Base-by-base conservation (phyloP, 345 rosid genomes). In the Cardiospermum halicacabum region DNA sequence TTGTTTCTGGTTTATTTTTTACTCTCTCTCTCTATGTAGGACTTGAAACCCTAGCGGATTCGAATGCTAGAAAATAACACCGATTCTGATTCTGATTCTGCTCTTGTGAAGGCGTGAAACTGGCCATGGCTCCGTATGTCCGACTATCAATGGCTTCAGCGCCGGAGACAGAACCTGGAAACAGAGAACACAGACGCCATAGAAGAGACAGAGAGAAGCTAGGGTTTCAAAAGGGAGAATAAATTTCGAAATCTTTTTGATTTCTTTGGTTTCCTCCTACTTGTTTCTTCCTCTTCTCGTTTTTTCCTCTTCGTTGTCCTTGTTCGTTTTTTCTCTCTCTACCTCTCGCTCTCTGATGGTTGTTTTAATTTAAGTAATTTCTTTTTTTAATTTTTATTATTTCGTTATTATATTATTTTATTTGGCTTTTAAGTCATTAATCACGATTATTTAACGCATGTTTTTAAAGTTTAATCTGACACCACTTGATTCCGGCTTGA, bases 21-120 rank as follows among this genome's bases (percentile, higher is more conserved):
- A 24, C 18, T 55, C 11, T 4, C 10, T 15, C 22, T 24, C 22
- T 18, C 57, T 70, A 75, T 40, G 80, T 60, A 54, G 72, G 69
- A 45, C 61, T 69, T 19, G 74, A 68, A 67, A 77, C 78, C 79
- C 72, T 69, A 53, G 69, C 66, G 64, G 61, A 70, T 55, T 58
- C 32, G 40, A 69, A 26, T 12, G 72, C 47, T 45, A 54, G 42
- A 2, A n/a, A n/a, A n/a, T n/a, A n/a, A n/a, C n/a, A n/a, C n/a
- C 39, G 39, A 34, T 34, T 5, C 39, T 11, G 39, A 34, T 34
- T 34, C 39, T n/a, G 19, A 25, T 4, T 3, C 5, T 31, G 48
- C 39, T 19, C 18, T 7, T 42, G 59, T 30, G 22, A 75, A 60
- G 74, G 64, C 24, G 68, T 67, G 27, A 48, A 25, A 39, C 37